A percentile compares a stretch with the other conserved stretches of the same genome.
Evolutionary conservation across 176 grass and related monocot species (phyloP).

Genomic region (Cenchrus purpureus): DNA sequence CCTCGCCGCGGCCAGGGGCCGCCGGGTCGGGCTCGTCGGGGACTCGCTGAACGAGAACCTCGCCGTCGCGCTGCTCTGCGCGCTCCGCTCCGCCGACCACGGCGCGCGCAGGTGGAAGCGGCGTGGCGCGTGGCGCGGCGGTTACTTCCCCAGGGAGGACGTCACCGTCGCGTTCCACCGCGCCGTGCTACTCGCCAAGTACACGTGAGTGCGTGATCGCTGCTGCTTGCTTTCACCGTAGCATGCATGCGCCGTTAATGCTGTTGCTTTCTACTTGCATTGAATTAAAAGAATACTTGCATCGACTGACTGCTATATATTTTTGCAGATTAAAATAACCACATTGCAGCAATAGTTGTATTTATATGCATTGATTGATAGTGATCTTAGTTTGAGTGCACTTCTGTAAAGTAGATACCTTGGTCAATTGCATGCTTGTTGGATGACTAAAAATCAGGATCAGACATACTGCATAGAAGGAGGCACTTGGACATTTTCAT

Average conservation of each 20-base stretch:
- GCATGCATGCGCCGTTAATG: neutral
- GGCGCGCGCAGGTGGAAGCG: constrained; percentile 81
- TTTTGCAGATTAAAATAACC: neutral
- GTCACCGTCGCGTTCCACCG: constrained; percentile 84
- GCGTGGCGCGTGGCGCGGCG: constrained; percentile 81
- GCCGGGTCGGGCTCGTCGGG: constrained; percentile 67
- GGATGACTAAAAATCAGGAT: neutral
- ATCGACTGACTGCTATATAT: neutral
- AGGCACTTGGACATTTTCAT: neutral
- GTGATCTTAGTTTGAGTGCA: neutral
- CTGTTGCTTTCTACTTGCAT: neutral
- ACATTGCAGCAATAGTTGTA: neutral
- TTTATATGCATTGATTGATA: too few species aligned
- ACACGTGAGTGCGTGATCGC: constrained; percentile 54
- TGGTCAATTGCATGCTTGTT: neutral
- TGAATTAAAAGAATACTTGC: too few species aligned
- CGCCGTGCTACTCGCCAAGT: constrained; percentile 81
- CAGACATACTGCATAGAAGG: neutral
- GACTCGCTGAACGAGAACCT: constrained; percentile 87
- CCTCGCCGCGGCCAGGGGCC: constrained; percentile 44
- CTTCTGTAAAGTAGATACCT: neutral
- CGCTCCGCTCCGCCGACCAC: constrained; percentile 60
- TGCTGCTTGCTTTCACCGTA: neutral
- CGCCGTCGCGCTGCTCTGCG: constrained; percentile 71
- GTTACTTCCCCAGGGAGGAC: constrained; percentile 72